A percentile compares a stretch with the other conserved stretches of the same genome.
Conservation (phyloP, 2,329 filamentous ascomycete genomes). For the Simplicillium aogashimaense region DNA sequence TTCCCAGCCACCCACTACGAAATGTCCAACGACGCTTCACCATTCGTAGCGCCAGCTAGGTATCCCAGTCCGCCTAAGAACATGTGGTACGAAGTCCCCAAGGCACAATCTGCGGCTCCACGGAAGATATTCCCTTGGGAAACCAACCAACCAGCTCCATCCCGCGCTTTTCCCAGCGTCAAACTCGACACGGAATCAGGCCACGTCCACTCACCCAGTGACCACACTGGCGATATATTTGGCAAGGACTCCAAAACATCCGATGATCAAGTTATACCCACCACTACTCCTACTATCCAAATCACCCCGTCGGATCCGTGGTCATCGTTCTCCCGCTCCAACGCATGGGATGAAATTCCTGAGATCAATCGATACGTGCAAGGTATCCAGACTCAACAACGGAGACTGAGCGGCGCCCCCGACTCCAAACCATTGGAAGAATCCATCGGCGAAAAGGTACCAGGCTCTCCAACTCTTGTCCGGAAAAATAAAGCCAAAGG, state of each 20-base stretch:
- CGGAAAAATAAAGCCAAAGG: slow-evolving; percentile 1
- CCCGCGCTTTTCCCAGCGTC: slow-evolving; percentile 46
- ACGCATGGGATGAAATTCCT: slow-evolving; percentile 89
- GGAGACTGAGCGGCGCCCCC: slow-evolving; percentile 16
- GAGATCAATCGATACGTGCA: slow-evolving; percentile 85
- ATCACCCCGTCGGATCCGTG: slow-evolving; percentile 49
- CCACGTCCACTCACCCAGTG: slow-evolving; percentile 8
- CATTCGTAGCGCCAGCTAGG: slow-evolving; percentile 65
- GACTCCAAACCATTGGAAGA: neutral
- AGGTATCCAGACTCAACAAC: slow-evolving; percentile 53
- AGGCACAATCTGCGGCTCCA: slow-evolving; percentile 48
- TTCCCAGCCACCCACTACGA: slow-evolving; percentile 71
- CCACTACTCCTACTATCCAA: neutral
- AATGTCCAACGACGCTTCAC: slow-evolving; percentile 67
- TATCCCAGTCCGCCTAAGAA: slow-evolving; percentile 78
- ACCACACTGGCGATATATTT: slow-evolving; percentile 19
- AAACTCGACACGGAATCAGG: slow-evolving; percentile 8
- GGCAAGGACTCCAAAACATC: slow-evolving; percentile 21
- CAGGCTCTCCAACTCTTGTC: neutral
- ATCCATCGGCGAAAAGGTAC: neutral
- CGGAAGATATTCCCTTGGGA: slow-evolving; percentile 90
- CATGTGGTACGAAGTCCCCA: slow-evolving; percentile 82
- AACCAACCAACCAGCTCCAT: slow-evolving; percentile 47
- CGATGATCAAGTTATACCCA: slow-evolving; percentile 6
- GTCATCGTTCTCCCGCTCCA: slow-evolving; percentile 64